Evolutionary conservation across 2,329 filamentous ascomycete species (phyloP), one percentile per base, ranked within the genome.

Genomic region (Neobulgaria alba): DNA sequence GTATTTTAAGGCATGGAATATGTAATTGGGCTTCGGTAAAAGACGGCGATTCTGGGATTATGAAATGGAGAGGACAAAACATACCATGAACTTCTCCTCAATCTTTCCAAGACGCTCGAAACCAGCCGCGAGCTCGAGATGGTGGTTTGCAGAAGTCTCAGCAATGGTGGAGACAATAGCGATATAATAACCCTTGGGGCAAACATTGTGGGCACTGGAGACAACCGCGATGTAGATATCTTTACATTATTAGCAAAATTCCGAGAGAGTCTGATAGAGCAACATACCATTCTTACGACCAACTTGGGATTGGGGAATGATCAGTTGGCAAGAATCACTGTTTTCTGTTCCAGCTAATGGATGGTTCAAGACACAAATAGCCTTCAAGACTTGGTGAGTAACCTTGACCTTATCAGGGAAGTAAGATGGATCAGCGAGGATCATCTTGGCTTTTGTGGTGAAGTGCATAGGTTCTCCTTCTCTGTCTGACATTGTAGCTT

Each of bases 141-240:
- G 92, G 67, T 95, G 89, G 75, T 98, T 96, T 51, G 85, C 81
- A 47, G 80, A 70, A 33, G 80, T 82, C 72, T 98, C 93, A 50
- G 92, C 87, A 60, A 98, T 95, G 45, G 92, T 98, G 35, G 88
- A 95, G 51, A 98, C 90, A 47, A 96, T 98, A 57, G 92, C 92
- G 56, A 98, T 87, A 73, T 93, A 98, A 77, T 95, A 96, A 47
- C 90, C 90, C 76, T 95, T 94, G 57, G 93, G 92, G 71, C 90
- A 96, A 56, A 98, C 93, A 58, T 94, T 96, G 72, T 98, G 93
- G 29, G 89, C 86, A 29, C 86, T 87, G 1, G 89, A 95, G 45
- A 98, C 88, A 63, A 92, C 85, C 42, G 92, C 90, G 60, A 98
- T 82, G 73, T 98, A 98, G 60, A 98, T 89, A 61, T 96, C 87